Conservation (phyloP, 805 yeast genomes). For the Candida quercuum region DNA sequence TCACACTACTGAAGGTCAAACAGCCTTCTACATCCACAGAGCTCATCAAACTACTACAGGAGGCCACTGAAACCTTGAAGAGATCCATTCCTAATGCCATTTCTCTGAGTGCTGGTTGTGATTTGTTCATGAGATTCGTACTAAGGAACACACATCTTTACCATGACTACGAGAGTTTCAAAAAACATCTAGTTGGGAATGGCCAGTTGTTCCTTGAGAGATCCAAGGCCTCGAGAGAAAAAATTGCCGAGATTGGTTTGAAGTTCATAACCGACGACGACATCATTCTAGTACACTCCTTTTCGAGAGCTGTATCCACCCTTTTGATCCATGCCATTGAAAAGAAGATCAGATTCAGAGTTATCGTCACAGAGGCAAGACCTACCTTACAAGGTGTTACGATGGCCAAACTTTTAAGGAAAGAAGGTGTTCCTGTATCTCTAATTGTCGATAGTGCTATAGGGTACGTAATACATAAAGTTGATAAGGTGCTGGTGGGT, state of each 20-base stretch:
- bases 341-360: constrained; percentile 79
- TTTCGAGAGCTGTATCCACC: constrained; percentile 82
- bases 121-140: constrained; percentile 89
- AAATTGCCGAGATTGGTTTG: constrained; percentile 81
- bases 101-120: constrained; percentile 95
- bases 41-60: constrained; percentile 72
- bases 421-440: constrained; percentile 77
- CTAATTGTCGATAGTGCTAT: constrained; percentile 90
- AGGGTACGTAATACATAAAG: constrained; percentile 85
- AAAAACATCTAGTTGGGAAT: constrained; percentile 81
- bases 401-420: constrained; percentile 64
- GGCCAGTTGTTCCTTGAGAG: constrained; percentile 89
- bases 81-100: constrained; percentile 83
- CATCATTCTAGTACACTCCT: constrained; percentile 82
- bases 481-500: constrained; percentile 91
- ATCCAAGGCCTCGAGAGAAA: constrained; percentile 84
- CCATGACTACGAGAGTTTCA: constrained; percentile 94
- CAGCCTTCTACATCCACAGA: constrained; percentile 95
- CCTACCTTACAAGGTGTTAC: constrained; percentile 72
- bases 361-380: constrained; percentile 88
- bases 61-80: constrained; percentile 72
- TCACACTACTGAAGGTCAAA: constrained; percentile 71
- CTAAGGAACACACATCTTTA: constrained; percentile 79
- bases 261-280: constrained; percentile 94
- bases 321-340: constrained; percentile 71